phyloP scores from a whole-genome alignment of 345 rosid species.

The Microcos paniculata region DNA sequence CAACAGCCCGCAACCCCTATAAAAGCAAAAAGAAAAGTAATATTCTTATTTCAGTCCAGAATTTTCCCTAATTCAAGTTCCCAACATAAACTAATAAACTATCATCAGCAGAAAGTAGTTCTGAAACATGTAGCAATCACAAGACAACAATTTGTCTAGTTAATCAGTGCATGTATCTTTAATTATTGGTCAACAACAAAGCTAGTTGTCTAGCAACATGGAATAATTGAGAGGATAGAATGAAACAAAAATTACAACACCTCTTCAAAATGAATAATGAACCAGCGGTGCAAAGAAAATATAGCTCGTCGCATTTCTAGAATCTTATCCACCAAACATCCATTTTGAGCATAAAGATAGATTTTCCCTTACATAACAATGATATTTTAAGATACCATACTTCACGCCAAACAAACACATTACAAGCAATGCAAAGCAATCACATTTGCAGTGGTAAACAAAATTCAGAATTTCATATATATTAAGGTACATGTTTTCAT shows the following conservation, averaged over 20 bases:
- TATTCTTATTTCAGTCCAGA: neutral
- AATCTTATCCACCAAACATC: neutral
- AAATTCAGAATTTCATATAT: too few species aligned
- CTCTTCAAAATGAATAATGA: too few species aligned
- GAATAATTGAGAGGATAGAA: neutral
- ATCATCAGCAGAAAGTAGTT: neutral
- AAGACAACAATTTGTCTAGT: neutral
- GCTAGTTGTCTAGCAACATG: neutral
- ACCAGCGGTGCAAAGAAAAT: neutral
- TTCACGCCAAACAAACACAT: neutral
- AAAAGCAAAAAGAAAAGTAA: neutral
- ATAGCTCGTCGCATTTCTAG: neutral
- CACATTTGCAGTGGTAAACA: neutral
- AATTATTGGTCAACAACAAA: neutral
- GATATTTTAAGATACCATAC: neutral
- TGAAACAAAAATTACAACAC: neutral
- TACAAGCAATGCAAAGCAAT: neutral
- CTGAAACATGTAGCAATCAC: neutral
- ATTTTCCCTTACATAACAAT: neutral
- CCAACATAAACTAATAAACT: neutral
- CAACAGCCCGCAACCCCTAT: conserved; percentile 20
- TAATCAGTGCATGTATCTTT: neutral
- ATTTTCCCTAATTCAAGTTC: neutral
- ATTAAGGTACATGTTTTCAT: too few species aligned
- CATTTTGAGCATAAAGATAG: too few species aligned